A percentile compares a stretch with the other conserved stretches of the same genome.
phyloP scores from a whole-genome alignment of 805 yeast genomes.

The Ogataea salicorniae region DNA sequence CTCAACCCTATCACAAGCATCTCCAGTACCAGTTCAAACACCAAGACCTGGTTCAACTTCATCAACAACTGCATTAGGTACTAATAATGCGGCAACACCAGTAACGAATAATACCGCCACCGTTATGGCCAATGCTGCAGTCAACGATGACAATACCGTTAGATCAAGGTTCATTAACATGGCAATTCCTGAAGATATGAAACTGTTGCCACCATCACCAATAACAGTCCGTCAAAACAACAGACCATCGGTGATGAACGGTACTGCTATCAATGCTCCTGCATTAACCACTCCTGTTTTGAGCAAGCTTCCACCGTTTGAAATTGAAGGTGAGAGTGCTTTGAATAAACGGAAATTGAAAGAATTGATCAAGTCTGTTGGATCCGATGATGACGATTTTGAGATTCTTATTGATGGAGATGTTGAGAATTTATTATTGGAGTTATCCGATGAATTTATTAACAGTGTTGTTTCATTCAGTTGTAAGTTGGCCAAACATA shows the following conservation, averaged over 20 bases:
- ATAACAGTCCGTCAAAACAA: conserved; percentile 54
- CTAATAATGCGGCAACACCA: conserved; percentile 12
- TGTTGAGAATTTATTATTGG: conserved; percentile 85
- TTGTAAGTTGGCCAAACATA: conserved; percentile 89
- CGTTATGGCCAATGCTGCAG: conserved; percentile 1
- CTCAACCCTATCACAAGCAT: neutral
- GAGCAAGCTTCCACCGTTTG: conserved; percentile 74
- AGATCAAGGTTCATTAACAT: conserved; percentile 59
- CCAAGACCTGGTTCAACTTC: conserved; percentile 9
- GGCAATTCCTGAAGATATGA: conserved; percentile 65
- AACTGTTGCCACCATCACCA: conserved; percentile 61
- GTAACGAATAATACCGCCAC: conserved; percentile 13
- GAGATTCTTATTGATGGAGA: conserved; percentile 92
- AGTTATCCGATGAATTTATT: conserved; percentile 93
- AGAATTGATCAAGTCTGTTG: conserved; percentile 79
- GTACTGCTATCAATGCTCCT: conserved; percentile 68
- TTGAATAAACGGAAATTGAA: conserved; percentile 83
- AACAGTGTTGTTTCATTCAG: conserved; percentile 89
- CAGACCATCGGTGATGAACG: conserved; percentile 82
- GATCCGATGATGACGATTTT: conserved; percentile 85
- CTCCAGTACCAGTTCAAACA: neutral
- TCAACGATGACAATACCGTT: conserved; percentile 31
- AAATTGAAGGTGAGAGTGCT: conserved; percentile 75
- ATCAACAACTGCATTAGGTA: conserved; percentile 18
- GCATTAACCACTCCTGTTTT: conserved; percentile 72